phyloP scores from a whole-genome alignment of 108 stramenopile species.

The Parmales sp. region DNA sequence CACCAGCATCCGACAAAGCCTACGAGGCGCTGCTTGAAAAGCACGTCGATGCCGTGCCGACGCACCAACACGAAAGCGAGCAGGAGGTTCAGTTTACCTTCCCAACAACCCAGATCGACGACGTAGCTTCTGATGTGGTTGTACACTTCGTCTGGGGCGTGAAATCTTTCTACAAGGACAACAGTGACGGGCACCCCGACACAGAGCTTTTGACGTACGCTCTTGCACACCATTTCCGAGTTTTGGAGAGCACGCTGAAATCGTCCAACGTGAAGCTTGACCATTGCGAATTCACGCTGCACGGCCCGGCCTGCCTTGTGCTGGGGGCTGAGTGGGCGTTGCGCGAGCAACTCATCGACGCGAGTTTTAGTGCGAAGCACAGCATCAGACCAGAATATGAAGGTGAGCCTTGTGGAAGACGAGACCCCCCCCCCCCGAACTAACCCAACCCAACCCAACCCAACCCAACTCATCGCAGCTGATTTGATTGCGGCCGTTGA shows the following conservation, averaged over 20 bases:
- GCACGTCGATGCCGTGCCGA: too few relatives aligned
- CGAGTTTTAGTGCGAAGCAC: not conserved
- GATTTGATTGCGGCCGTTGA: not conserved
- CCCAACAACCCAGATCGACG: constrained; percentile 17
- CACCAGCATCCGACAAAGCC: constrained; percentile 65
- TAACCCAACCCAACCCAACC: constrained; percentile 17
- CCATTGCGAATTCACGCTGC: constrained; percentile 1
- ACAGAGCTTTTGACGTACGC: constrained; percentile 28
- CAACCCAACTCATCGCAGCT: not conserved
- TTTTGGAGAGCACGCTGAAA: constrained; percentile 3
- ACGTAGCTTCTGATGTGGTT: not conserved
- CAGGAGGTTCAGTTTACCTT: constrained; percentile 41
- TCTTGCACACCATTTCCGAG: constrained; percentile 28
- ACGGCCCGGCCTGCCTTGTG: constrained; percentile 26
- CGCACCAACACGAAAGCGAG: constrained; percentile 40
- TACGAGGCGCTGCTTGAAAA: too few relatives aligned
- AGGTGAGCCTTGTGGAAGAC: constrained; percentile 14
- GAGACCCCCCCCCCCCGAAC: constrained; percentile 9
- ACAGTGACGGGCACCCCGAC: not conserved
- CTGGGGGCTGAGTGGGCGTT: constrained; percentile 28
- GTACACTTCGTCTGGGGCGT: constrained; percentile 1
- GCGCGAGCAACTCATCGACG: constrained; percentile 3
- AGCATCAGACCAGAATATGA: not conserved
- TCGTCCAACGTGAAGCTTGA: constrained; percentile 10
- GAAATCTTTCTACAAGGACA: not conserved